These are phyloP conservation scores for Pogostemon cablin DNA, from an alignment of 257 asterid species.

Conservation along the genomic window DNA sequence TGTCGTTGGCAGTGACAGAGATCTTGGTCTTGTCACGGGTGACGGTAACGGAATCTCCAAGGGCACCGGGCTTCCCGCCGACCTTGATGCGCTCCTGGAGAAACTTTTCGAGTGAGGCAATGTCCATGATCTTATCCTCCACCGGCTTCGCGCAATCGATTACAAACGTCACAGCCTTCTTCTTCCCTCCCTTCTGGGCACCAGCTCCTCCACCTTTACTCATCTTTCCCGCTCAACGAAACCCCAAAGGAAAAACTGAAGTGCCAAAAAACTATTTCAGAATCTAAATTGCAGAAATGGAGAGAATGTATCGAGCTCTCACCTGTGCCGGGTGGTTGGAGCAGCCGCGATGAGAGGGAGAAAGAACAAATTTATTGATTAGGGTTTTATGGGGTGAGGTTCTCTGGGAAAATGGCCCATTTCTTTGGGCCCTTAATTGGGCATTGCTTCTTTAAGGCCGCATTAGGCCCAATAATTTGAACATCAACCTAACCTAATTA, in stretches of 20 bases:
- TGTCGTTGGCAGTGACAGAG: constrained; percentile 51
- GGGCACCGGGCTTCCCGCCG: constrained; percentile 59
- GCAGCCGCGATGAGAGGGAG: constrained; percentile 25
- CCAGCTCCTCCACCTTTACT: constrained; percentile 32
- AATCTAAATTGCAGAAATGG: background rate
- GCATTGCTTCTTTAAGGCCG: constrained; percentile 4
- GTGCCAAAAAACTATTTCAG: background rate
- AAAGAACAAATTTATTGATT: background rate
- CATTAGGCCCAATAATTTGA: background rate
- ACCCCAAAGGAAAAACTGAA: constrained; percentile 6
- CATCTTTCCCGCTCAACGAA: constrained; percentile 8
- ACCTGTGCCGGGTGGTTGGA: constrained; percentile 17
- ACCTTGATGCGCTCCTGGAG: constrained; percentile 67
- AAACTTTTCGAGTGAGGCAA: constrained; percentile 57
- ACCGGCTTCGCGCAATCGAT: constrained; percentile 53
- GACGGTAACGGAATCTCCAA: constrained; percentile 53
- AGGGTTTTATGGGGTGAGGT: constrained; percentile 24
- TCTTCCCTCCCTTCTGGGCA: constrained; percentile 54
- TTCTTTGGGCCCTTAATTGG: background rate
- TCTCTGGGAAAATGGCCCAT: background rate
- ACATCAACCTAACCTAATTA: no score
- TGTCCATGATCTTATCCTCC: constrained; percentile 61
- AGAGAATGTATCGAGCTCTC: constrained; percentile 8
- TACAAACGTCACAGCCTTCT: constrained; percentile 41
- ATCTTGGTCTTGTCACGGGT: constrained; percentile 56